Base-by-base conservation (phyloP, 305 asterid species). In the Plantago lanceolata region DNA sequence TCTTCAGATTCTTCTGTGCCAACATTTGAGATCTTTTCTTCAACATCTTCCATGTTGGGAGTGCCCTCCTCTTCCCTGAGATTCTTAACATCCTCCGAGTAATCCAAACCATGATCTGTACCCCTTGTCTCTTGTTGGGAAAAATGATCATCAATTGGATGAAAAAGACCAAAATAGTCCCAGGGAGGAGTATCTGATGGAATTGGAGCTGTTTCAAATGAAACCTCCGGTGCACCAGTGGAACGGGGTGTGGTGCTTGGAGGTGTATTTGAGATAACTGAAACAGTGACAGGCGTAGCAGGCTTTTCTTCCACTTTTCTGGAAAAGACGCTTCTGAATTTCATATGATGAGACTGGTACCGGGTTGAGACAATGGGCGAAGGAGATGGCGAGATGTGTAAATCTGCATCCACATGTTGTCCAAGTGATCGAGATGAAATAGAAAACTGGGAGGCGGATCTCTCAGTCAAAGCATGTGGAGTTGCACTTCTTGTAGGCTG, bases 241-340 rank as follows among this genome's bases (percentile, higher is more conserved):
- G 94, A 79, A 48, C 74, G 84, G 24, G 87, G 88, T 33, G 94
- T 85, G 54, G 81, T 40, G 67, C 79, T 78, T 16, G 78, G 89
- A 64, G 90, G 88, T 67, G 88, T 84, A 19, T 69, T 71, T 33
- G 96, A 79, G 65, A 75, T 72, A 67, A 89, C 80, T n/a, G 95
- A 76, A 28, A 79, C 82, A 0, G 82, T 68, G 47, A 87, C 76
- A 8, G 88, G 81, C 28, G 63, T 79, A 3, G 82, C 73, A 58
- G 85, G 85, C 74, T 83, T 87, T 71, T 93, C 97, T 73, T 85
- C 96, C 59, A 87, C 85, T 84, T 87, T 87, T 76, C 55, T 83
- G 11, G 96, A 84, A 65, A 83, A 80, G 6, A 79, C 37, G 37
- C 89, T 78, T 64, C 83, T 75, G 64, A 93, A 85, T 76, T 75